phyloP scores from a whole-genome alignment of 75 land plant species.

The Isoetes taiwanensis region DNA sequence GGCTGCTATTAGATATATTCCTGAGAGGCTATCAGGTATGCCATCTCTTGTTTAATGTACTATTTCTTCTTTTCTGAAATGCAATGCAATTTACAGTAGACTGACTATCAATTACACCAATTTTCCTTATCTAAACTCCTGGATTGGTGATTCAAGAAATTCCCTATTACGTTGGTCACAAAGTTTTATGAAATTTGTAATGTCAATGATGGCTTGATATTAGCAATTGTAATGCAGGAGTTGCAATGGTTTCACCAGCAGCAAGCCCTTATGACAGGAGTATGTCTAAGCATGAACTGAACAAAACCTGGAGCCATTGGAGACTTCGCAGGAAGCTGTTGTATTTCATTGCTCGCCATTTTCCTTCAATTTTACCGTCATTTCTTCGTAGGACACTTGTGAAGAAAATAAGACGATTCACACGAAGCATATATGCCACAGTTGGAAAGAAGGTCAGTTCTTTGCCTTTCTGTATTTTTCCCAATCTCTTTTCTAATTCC shows the following conservation, averaged over 20 bases:
- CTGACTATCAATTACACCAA: neutral
- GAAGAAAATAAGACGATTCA: slow-evolving; percentile 39
- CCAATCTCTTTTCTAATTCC: neutral
- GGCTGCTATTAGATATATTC: slow-evolving; percentile 93
- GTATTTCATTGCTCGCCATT: slow-evolving; percentile 47
- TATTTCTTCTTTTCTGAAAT: neutral
- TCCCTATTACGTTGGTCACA: no score
- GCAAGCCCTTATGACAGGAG: slow-evolving; percentile 64
- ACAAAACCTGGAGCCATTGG: slow-evolving; percentile 50
- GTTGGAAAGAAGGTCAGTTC: slow-evolving; percentile 43
- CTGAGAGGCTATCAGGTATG: slow-evolving; percentile 71
- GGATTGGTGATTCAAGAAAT: no score
- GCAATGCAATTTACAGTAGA: neutral
- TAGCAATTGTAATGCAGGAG: no score
- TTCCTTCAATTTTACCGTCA: slow-evolving; percentile 55
- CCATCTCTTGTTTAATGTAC: neutral
- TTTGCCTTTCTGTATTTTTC: neutral
- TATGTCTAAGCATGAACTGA: slow-evolving; percentile 60
- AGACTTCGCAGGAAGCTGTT: slow-evolving; percentile 36
- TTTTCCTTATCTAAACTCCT: neutral
- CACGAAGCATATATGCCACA: slow-evolving; percentile 30
- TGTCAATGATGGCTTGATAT: no score
- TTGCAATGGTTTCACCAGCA: slow-evolving; percentile 69
- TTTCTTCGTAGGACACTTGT: slow-evolving; percentile 41
- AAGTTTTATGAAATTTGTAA: no score